Percentiles rank a stretch among this genome's conserved stretches.
Conservation (phyloP, 2,329 filamentous ascomycete genomes). For the Daldinia sp. region DNA sequence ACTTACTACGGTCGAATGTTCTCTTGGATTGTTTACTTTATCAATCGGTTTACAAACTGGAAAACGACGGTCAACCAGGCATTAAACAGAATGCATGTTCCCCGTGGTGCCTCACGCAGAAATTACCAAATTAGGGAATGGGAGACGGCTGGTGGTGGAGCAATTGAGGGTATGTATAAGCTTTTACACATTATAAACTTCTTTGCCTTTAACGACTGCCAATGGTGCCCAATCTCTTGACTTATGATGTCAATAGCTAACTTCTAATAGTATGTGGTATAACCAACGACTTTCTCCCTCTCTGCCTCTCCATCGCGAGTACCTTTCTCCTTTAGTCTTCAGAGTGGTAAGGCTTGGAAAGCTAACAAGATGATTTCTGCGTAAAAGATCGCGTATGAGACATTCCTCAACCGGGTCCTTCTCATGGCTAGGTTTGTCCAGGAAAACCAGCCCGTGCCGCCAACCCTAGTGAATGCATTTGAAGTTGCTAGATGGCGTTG, state of each 20-base stretch:
- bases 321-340: neutral
- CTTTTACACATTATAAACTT: neutral
- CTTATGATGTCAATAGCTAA: neutral
- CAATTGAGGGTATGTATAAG: neutral
- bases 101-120: too few relatives aligned
- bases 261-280: neutral
- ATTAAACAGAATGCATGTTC: neutral
- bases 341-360: neutral
- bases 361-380: neutral
- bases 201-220: neutral
- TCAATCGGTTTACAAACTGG: neutral
- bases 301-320: neutral
- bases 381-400: neutral
- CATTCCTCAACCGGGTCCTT: neutral
- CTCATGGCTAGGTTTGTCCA: neutral
- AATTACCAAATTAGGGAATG: neutral
- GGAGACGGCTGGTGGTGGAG: neutral
- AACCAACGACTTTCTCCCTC: neutral
- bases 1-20: neutral
- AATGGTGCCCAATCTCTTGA: neutral
- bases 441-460: too few relatives aligned
- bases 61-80: neutral
- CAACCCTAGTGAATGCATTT: too few relatives aligned
- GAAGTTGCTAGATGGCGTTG: too few relatives aligned
- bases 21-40: neutral